Percentiles rank a stretch among this genome's conserved stretches.
phyloP scores from a whole-genome alignment of 257 asterid species.

The Plectranthus barbatus region DNA sequence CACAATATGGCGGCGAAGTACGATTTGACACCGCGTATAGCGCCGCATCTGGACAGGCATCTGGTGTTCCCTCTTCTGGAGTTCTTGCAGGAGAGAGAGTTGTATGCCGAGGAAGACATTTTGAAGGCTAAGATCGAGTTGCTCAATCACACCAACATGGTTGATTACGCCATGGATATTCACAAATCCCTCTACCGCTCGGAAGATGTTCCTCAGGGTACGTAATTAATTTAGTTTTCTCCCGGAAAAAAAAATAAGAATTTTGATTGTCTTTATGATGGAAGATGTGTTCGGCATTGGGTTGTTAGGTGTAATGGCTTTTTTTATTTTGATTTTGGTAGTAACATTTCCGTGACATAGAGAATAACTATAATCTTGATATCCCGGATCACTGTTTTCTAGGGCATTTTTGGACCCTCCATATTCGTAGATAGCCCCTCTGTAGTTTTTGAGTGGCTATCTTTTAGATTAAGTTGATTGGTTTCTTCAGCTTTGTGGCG shows the following conservation, averaged over 20 bases:
- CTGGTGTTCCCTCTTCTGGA: conserved; percentile 84
- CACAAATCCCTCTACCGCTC: conserved; percentile 80
- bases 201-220: conserved; percentile 93
- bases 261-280: not conserved
- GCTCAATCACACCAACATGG: conserved; percentile 89
- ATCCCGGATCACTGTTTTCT: not conserved
- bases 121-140: conserved; percentile 79
- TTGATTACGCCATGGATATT: conserved; percentile 95
- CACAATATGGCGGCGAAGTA: conserved; percentile 57
- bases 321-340: not conserved
- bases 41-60: conserved; percentile 83
- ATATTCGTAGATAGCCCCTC: no score
- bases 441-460: not conserved
- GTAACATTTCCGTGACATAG: not conserved
- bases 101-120: conserved; percentile 65
- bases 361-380: not conserved
- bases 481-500: not conserved
- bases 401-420: not conserved
- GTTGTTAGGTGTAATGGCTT: not conserved
- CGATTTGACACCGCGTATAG: conserved; percentile 75
- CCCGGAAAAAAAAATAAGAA: not conserved
- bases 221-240: not conserved
- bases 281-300: not conserved
- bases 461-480: not conserved
- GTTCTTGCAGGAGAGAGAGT: conserved; percentile 68